Base-by-base conservation (phyloP, 371 early-diverging fungal species). In the Rhizopus delemar region DNA sequence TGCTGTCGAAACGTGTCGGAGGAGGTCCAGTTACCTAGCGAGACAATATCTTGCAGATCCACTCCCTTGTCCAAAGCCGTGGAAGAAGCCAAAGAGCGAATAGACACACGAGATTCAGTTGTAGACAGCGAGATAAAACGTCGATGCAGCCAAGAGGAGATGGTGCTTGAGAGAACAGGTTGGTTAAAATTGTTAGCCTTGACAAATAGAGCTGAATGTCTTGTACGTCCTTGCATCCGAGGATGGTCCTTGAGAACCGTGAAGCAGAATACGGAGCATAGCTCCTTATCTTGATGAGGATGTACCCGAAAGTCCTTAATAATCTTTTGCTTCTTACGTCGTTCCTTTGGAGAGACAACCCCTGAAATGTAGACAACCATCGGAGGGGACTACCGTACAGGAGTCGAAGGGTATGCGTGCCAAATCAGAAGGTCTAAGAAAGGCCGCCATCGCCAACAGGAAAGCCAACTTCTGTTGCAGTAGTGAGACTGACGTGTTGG, bases 391-490 rank as follows among this genome's bases (percentile, higher is more conserved):
- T 0, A 60, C 29, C 9, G 2, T 13, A 9, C 41, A 35, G 1
- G 53, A 46, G 0, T 5, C 4, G 13, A 52, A 51, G 1, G 51
- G 46, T 8, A 61, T 60, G 3, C 67, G 35, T 11, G 16, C 32
- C 5, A 67, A 16, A 36, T 67, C 56, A 0, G 67, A 67, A 0
- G 67, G 67, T 6, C 56, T 59, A 13, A 68, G 56, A 15, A 68
- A 57, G 22, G 35, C 48, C 8, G 56, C 41, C 28, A 68, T 46
- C 0, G 33, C 60, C 11, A 68, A 6, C 8, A 68, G 29, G 28
- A 63, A 68, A 1, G 63, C 57, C 8, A 59, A 16, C n/a, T 59
- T 60, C n/a, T 34, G 35, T 32, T 59, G 56, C 8, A 53, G 28
- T 7, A n/a, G 46, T 5, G 3, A 41, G 2, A 31, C 13, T 6